Percentiles rank a stretch among this genome's conserved stretches.
These are phyloP conservation scores for Rhizomucor pusillus DNA, from an alignment of 371 early-diverging fungal genomes.

Conservation along the genomic window DNA sequence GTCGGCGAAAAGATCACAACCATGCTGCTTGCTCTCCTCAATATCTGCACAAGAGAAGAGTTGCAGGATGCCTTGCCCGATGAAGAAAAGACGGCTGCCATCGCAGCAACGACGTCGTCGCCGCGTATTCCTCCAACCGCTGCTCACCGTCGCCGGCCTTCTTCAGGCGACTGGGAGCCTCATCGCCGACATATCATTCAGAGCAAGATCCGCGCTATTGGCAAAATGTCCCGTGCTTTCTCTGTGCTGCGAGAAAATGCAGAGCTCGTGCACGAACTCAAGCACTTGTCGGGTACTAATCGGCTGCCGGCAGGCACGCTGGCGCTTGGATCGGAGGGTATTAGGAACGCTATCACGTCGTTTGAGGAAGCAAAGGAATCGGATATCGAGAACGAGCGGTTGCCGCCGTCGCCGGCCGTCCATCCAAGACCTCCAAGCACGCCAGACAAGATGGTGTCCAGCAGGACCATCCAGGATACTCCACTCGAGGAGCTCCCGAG, in stretches of 20 bases:
- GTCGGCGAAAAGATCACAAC: constrained; percentile 97
- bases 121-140: constrained; percentile 16
- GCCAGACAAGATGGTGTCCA: no score
- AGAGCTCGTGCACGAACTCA: constrained; percentile 91
- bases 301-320: constrained; percentile 83
- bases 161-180: constrained; percentile 45
- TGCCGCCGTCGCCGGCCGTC: constrained; percentile 57
- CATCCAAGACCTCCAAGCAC: no score
- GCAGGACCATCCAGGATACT: no score
- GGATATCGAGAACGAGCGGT: constrained; percentile 88
- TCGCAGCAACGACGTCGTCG: constrained; percentile 13
- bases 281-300: constrained; percentile 80
- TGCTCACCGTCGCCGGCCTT: not conserved
- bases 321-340: constrained; percentile 87
- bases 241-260: constrained; percentile 85
- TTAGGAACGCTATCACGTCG: constrained; percentile 80
- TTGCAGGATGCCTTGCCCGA: constrained; percentile 38
- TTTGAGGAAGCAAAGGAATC: constrained; percentile 91
- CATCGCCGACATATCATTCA: constrained; percentile 74
- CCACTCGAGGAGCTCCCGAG: no score
- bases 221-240: constrained; percentile 88
- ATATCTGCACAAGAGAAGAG: constrained; percentile 85
- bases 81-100: no score
- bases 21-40: constrained; percentile 91
- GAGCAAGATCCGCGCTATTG: constrained; percentile 91